Evolutionary conservation across 164 flowering plant genomes (phyloP).

Genomic region (Stephania yunnanensis): DNA sequence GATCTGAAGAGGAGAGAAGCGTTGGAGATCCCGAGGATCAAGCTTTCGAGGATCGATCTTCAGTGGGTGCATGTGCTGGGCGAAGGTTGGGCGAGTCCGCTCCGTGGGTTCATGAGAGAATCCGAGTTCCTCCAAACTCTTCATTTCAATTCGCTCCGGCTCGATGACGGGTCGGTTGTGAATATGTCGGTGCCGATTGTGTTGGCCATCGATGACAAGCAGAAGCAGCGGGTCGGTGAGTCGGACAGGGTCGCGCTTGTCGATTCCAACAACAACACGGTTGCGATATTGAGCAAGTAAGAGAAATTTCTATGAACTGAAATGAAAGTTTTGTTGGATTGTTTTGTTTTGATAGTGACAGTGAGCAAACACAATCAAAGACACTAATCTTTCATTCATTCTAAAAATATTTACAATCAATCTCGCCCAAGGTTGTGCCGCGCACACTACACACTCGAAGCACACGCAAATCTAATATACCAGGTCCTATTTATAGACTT

Average conservation of each 20-base stretch:
- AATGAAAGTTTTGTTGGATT: neutral
- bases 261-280: conserved; percentile 38
- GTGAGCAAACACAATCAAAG: neutral
- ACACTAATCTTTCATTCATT: too few relatives aligned
- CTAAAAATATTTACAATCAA: too few relatives aligned
- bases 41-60: conserved; percentile 62
- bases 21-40: conserved; percentile 39
- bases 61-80: conserved; percentile 84
- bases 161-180: conserved; percentile 70
- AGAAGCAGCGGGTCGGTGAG: conserved; percentile 59
- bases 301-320: conserved; percentile 7
- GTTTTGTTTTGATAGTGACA: neutral
- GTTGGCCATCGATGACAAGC: conserved; percentile 68
- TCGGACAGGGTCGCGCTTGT: conserved; percentile 61
- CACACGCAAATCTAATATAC: too few relatives aligned
- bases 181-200: conserved; percentile 99
- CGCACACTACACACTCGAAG: too few relatives aligned
- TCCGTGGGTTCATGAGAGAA: conserved; percentile 79
- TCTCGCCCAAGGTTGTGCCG: too few relatives aligned
- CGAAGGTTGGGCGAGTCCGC: conserved; percentile 51
- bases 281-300: conserved; percentile 78
- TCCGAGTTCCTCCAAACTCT: conserved; percentile 99
- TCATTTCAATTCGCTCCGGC: conserved; percentile 84
- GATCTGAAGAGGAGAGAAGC: conserved; percentile 50
- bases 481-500: too few relatives aligned